A percentile compares a stretch with the other conserved stretches of the same genome.
These are phyloP conservation scores for Russula compacta DNA, from an alignment of 768 basidiomycete genomes.

Conservation along the genomic window DNA sequence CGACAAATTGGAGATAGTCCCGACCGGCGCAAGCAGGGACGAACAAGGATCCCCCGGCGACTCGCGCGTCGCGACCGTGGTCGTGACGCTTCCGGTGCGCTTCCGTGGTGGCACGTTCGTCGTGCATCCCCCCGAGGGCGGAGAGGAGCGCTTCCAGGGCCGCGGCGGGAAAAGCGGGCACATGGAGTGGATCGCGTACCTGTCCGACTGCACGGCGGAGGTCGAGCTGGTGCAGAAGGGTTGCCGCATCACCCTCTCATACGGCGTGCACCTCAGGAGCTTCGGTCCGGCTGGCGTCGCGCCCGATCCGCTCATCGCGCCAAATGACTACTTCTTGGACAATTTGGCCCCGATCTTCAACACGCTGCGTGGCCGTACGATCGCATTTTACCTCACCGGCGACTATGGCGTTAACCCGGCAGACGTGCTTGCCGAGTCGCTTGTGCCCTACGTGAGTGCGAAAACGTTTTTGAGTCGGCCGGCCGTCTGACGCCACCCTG, in stretches of 20 bases:
- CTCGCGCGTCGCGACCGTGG: slow-evolving; percentile 61
- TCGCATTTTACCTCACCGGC: slow-evolving; percentile 63
- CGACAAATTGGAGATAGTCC: slow-evolving; percentile 63
- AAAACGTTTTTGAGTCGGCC: not conserved
- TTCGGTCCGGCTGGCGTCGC: slow-evolving; percentile 46
- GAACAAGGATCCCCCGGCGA: slow-evolving; percentile 52
- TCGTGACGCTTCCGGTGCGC: slow-evolving; percentile 66
- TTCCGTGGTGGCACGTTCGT: slow-evolving; percentile 60
- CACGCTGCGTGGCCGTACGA: slow-evolving; percentile 56
- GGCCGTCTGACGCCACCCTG: not conserved
- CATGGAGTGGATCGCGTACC: slow-evolving; percentile 73
- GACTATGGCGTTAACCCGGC: slow-evolving; percentile 66
- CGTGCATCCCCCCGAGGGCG: slow-evolving; percentile 45
- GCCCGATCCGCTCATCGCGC: slow-evolving; percentile 57
- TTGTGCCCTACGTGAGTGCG: slow-evolving; percentile 57
- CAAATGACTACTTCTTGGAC: slow-evolving; percentile 68
- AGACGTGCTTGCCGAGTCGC: slow-evolving; percentile 55
- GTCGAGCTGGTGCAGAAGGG: slow-evolving; percentile 65
- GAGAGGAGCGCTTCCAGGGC: slow-evolving; percentile 54
- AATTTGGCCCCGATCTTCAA: slow-evolving; percentile 63
- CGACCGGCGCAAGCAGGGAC: slow-evolving; percentile 48
- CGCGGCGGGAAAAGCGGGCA: slow-evolving; percentile 53
- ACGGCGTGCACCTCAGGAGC: slow-evolving; percentile 59
- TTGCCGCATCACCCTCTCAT: slow-evolving; percentile 59
- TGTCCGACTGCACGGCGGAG: slow-evolving; percentile 66